Base-by-base conservation (phyloP, 2,329 filamentous ascomycete species). In the Diplodia corticola region DNA sequence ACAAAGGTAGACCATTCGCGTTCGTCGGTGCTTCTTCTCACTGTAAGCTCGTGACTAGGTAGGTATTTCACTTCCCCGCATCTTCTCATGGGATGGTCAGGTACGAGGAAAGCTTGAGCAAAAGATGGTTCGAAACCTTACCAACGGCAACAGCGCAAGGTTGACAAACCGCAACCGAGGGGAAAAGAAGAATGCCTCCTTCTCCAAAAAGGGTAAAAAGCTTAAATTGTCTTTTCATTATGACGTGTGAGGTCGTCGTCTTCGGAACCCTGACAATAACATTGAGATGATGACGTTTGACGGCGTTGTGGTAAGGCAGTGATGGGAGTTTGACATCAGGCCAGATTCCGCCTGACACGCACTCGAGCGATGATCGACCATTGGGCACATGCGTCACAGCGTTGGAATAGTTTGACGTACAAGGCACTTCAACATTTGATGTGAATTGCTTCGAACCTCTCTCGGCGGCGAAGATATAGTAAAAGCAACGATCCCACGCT, bases 391-490 rank as follows among this genome's bases (percentile, higher is more conserved):
- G n/a, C 51, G 40, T 55, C 51, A 13, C 49, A n/a, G 17, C 49
- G 20, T 53, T 53, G 49, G 49, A 28, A 28, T 26, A 17, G 15
- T 53, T 28, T 37, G 51, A 35, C 35, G 26, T 57, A 57, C 54
- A 57, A 57, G 54, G 48, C 40, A 49, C 57, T 49, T 48, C 40
- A 33, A 48, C 48, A 28, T 44, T 61, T 49, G 60, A 63, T 63
- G n/a, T n/a, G 60, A 63, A 63, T 63, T 63, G 60, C 60, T 63
- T 63, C 60, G 28, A 26, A 26, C 51, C 60, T 61, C 57, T 63
- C 60, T 63, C 60, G 35, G 48, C 60, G 20, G 40, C 53, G 48
- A 63, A 46, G 40, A 44, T 20, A 20, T n/a, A 40, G 37, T 50
- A 63, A 51, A 53, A 63, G 60, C 22, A 63, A 26, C 53, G 49